These are phyloP conservation scores for Mycena rosella DNA, from an alignment of 768 basidiomycete species.

Conservation along the genomic window DNA sequence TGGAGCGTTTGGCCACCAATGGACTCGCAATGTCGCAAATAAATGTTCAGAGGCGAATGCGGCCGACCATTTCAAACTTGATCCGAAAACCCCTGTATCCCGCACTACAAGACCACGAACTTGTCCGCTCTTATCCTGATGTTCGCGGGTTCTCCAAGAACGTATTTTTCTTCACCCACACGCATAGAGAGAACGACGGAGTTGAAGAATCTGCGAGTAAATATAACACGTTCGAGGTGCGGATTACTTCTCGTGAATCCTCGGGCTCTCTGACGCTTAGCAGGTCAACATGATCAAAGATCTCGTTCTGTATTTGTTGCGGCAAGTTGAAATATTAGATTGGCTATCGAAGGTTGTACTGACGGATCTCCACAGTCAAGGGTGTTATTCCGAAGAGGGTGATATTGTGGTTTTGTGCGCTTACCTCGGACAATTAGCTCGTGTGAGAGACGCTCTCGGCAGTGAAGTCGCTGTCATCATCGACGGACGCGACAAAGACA, in stretches of 20 bases:
- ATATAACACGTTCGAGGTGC: slow-evolving; percentile 78
- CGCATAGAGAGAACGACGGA: slow-evolving; percentile 69
- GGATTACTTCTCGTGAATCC: neutral
- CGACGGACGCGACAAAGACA: slow-evolving; percentile 76
- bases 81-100: slow-evolving; percentile 75
- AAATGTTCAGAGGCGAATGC: slow-evolving; percentile 81
- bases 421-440: slow-evolving; percentile 60
- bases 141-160: slow-evolving; percentile 75
- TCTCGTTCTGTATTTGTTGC: slow-evolving; percentile 58
- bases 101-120: slow-evolving; percentile 65
- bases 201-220: slow-evolving; percentile 75
- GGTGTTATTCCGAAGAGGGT: slow-evolving; percentile 58
- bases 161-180: slow-evolving; percentile 77
- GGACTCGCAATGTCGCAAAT: slow-evolving; percentile 78
- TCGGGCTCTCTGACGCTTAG: slow-evolving; percentile 9
- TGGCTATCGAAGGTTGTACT: neutral
- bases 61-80: slow-evolving; percentile 74
- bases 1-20: slow-evolving; percentile 75
- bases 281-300: slow-evolving; percentile 61
- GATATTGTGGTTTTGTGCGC: slow-evolving; percentile 64
- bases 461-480: slow-evolving; percentile 71
- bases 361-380: slow-evolving; percentile 47
- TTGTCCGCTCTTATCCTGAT: slow-evolving; percentile 63
- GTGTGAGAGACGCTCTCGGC: slow-evolving; percentile 53
- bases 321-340: slow-evolving; percentile 37